A percentile compares a stretch with the other conserved stretches of the same genome.
Conservation (phyloP, 2,329 filamentous ascomycete genomes). For the Rosellinia necatrix region DNA sequence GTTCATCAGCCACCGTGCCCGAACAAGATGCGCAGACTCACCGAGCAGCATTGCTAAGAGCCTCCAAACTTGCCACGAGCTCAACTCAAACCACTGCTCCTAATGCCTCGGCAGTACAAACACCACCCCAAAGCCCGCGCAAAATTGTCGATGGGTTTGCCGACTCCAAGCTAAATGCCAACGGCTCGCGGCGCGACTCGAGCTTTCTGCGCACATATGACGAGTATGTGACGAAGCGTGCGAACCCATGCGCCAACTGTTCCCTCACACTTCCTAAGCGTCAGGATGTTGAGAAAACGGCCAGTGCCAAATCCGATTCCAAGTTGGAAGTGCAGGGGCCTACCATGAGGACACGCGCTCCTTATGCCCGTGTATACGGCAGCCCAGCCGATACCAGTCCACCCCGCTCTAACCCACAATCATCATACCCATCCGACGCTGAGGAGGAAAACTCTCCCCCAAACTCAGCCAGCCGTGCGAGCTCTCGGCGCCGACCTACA, state of each 20-base stretch:
- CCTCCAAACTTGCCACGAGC: conserved; percentile 39
- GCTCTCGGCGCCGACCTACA: conserved; percentile 49
- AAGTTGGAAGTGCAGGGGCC: conserved; percentile 53
- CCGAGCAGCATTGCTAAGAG: conserved; percentile 49
- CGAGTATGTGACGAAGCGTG: conserved; percentile 66
- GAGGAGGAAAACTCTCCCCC: conserved; percentile 49
- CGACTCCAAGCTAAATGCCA: conserved; percentile 29
- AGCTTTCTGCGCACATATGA: conserved; percentile 68
- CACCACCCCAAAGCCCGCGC: conserved; percentile 62
- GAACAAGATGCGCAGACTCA: conserved; percentile 52
- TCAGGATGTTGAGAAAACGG: conserved; percentile 30
- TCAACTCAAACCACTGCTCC: conserved; percentile 15
- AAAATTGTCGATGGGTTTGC: conserved; percentile 42
- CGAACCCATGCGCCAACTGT: conserved; percentile 70
- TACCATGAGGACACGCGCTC: conserved; percentile 63
- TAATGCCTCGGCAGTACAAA: conserved; percentile 54
- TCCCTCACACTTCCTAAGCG: conserved; percentile 65
- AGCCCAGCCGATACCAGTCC: conserved; percentile 53
- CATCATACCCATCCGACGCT: conserved; percentile 55
- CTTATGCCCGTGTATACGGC: conserved; percentile 61
- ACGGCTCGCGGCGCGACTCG: conserved; percentile 53
- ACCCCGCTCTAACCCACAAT: conserved; percentile 54
- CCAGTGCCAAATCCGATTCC: conserved; percentile 29
- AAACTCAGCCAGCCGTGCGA: conserved; percentile 33
- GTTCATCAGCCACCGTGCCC: conserved; percentile 49